A percentile compares a stretch with the other conserved stretches of the same genome.
phyloP scores from a whole-genome alignment of 2,329 filamentous ascomycete genomes.

The Parastagonospora nodorum region DNA sequence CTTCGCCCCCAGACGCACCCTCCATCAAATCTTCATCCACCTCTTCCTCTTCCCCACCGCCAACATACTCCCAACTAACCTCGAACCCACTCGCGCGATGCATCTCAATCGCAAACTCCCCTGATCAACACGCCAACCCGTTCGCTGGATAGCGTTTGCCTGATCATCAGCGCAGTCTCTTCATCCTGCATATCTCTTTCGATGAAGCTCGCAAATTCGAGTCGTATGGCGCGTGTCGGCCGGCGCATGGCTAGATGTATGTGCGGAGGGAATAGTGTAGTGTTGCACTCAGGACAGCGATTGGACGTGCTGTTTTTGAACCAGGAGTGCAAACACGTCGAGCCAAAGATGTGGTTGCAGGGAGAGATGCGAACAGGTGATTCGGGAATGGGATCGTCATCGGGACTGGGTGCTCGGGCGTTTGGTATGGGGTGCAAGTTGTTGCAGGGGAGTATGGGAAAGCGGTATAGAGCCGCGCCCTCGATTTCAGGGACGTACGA shows the following conservation, averaged over 20 bases:
- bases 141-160: not conserved
- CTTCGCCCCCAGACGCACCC: too few relatives aligned
- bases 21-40: not conserved
- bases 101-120: not conserved
- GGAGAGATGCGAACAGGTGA: not conserved
- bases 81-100: not conserved
- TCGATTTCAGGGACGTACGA: not conserved
- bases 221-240: not conserved
- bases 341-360: conserved; percentile 1
- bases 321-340: not conserved
- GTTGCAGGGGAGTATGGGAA: too few relatives aligned
- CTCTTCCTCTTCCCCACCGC: not conserved
- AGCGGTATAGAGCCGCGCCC: not conserved
- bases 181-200: not conserved
- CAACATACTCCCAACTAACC: conserved; percentile 2
- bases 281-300: not conserved
- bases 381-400: not conserved
- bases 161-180: not conserved
- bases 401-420: not conserved
- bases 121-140: not conserved
- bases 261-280: not conserved
- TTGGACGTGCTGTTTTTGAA: not conserved
- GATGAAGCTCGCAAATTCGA: not conserved
- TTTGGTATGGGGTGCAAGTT: not conserved
- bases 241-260: not conserved